A percentile compares a stretch with the other conserved stretches of the same genome.
Conservation (phyloP, 2,329 filamentous ascomycete genomes). For the Exophiala bonariae region DNA sequence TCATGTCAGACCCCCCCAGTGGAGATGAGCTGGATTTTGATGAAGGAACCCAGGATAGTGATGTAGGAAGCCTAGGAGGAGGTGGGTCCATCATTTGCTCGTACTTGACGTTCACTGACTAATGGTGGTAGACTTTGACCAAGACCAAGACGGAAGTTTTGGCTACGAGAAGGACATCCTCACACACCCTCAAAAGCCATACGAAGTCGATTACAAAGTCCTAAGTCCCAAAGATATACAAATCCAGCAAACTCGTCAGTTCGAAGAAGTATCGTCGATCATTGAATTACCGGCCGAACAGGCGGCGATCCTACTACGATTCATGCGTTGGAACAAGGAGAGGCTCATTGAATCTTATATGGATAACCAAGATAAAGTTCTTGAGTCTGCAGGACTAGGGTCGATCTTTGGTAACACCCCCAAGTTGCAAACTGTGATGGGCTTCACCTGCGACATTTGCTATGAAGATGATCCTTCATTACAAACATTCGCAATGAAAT, state of each 20-base stretch:
- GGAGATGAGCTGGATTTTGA: constrained; percentile 69
- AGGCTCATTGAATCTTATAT: constrained; percentile 93
- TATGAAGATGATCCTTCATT: constrained; percentile 81
- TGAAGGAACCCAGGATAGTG: constrained; percentile 68
- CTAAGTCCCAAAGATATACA: constrained; percentile 79
- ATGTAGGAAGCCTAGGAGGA: constrained; percentile 48
- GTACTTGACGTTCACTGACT: constrained; percentile 10
- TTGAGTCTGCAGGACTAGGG: constrained; percentile 82
- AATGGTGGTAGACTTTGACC: constrained; percentile 54
- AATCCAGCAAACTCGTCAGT: constrained; percentile 78
- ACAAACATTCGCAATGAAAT: constrained; percentile 89
- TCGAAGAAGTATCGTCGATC: constrained; percentile 88
- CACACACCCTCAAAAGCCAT: constrained; percentile 71
- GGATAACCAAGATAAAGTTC: constrained; percentile 76
- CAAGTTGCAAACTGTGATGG: constrained; percentile 68
- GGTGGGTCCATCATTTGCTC: constrained; percentile 16
- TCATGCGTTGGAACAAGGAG: constrained; percentile 96
- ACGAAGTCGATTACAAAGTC: constrained; percentile 83
- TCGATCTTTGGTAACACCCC: constrained; percentile 62
- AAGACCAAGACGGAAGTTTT: constrained; percentile 61
- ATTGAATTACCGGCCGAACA: constrained; percentile 87
- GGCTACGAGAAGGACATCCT: constrained; percentile 69
- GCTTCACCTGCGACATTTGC: constrained; percentile 92
- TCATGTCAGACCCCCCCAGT: constrained; percentile 80
- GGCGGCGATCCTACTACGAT: constrained; percentile 82